Evolutionary conservation across 805 yeast genomes (phyloP).

Genomic region (Teunomyces funiuensis): DNA sequence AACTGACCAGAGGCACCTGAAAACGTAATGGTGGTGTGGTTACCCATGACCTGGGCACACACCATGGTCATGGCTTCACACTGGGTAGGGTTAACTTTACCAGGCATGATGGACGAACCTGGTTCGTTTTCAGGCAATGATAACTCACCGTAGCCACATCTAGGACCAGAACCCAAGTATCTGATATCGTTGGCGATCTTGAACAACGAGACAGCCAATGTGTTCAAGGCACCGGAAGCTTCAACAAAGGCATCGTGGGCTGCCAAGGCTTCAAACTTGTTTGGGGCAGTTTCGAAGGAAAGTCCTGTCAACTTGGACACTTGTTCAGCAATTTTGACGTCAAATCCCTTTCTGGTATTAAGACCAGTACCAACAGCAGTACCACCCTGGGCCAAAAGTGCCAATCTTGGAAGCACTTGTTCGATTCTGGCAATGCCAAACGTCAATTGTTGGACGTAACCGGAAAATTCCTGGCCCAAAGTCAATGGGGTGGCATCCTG

Average conservation of each 20-base stretch:
- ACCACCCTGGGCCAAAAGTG: conserved; percentile 40
- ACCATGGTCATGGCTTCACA: conserved; percentile 44
- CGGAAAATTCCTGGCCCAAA: conserved; percentile 41
- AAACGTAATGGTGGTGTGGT: conserved; percentile 38
- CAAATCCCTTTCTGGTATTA: conserved; percentile 39
- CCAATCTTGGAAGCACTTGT: conserved; percentile 32
- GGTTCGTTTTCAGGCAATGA: conserved; percentile 41
- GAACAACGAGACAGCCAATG: conserved; percentile 37
- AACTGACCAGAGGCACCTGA: conserved; percentile 42
- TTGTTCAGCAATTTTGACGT: conserved; percentile 33
- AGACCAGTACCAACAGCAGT: conserved; percentile 44
- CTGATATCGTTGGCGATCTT: conserved; percentile 41
- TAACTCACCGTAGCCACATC: conserved; percentile 43
- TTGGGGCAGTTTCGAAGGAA: conserved; percentile 36
- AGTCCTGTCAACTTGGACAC: conserved; percentile 35
- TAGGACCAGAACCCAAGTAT: conserved; percentile 41
- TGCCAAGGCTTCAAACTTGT: conserved; percentile 42
- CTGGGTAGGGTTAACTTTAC: conserved; percentile 43
- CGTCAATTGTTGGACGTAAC: conserved; percentile 38
- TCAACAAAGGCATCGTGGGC: conserved; percentile 42
- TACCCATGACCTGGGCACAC: conserved; percentile 40
- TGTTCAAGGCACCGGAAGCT: conserved; percentile 41
- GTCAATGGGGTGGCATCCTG: conserved; percentile 44
- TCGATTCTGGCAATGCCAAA: conserved; percentile 35
- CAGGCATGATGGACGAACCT: conserved; percentile 44